A percentile compares a stretch with the other conserved stretches of the same genome.
Conservation (phyloP, 768 basidiomycete species). For the Lactarius sanguifluus region DNA sequence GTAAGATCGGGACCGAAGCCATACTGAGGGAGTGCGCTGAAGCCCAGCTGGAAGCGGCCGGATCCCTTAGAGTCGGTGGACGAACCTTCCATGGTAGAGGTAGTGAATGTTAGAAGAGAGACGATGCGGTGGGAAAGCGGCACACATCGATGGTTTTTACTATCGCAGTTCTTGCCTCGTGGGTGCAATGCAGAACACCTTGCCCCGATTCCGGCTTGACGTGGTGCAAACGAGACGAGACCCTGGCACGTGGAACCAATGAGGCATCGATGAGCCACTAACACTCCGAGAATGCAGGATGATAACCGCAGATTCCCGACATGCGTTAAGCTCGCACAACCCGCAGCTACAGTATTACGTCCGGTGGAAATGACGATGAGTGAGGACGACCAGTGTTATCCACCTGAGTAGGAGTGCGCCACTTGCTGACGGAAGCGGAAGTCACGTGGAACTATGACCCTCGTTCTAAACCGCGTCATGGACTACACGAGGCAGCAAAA, state of each 20-base stretch:
- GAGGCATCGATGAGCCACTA: slow-evolving; percentile 20
- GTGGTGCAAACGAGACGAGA: background rate
- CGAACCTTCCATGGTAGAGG: slow-evolving; percentile 20
- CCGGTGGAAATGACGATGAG: background rate
- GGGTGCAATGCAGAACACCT: slow-evolving; percentile 25
- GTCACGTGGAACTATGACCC: slow-evolving; percentile 17
- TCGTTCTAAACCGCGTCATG: slow-evolving; percentile 7
- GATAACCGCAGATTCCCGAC: background rate
- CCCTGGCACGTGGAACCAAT: slow-evolving; percentile 9
- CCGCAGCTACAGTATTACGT: background rate
- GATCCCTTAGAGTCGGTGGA: slow-evolving; percentile 29
- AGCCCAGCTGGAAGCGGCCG: slow-evolving; percentile 30
- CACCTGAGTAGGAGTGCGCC: too few relatives aligned
- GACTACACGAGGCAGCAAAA: slow-evolving; percentile 6
- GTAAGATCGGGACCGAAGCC: slow-evolving; percentile 65
- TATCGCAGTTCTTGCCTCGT: slow-evolving; percentile 27
- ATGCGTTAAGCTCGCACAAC: background rate
- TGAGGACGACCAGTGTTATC: background rate
- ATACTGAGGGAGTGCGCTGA: slow-evolving; percentile 59
- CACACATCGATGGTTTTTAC: slow-evolving; percentile 29
- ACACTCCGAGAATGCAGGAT: slow-evolving; percentile 11
- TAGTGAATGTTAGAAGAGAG: slow-evolving; percentile 25
- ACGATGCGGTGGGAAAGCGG: slow-evolving; percentile 18
- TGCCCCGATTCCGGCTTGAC: slow-evolving; percentile 14
- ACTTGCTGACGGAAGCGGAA: slow-evolving; percentile 2